A percentile compares a stretch with the other conserved stretches of the same genome.
These are phyloP conservation scores for Cryptococcus jaspeensis DNA, from an alignment of 1,284 basidiomycete genomes.

Conservation along the genomic window DNA sequence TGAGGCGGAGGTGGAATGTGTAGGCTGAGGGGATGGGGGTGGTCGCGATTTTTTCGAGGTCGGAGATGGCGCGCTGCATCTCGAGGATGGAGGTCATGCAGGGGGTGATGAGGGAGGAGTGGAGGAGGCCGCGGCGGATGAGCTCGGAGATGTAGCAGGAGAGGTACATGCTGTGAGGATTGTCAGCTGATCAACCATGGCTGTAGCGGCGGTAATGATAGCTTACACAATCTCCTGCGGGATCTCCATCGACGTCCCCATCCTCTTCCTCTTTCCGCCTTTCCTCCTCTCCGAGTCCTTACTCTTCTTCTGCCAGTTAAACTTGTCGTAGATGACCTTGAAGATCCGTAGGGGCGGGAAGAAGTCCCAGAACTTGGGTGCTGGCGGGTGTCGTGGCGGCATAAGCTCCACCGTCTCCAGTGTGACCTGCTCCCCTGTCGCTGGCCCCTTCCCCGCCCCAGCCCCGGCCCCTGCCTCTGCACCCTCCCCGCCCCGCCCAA, in stretches of 20 bases:
- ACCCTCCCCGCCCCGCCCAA: too few relatives aligned
- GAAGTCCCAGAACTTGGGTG: slow-evolving; percentile 29
- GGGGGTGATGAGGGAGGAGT: slow-evolving; percentile 19
- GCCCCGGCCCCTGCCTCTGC: too few relatives aligned
- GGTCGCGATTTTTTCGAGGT: slow-evolving; percentile 37
- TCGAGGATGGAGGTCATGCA: slow-evolving; percentile 24
- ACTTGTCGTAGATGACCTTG: slow-evolving; percentile 30
- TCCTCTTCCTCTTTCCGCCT: slow-evolving; percentile 30
- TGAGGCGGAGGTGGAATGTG: slow-evolving; percentile 33
- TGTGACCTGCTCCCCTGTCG: slow-evolving; percentile 13
- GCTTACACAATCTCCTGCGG: slow-evolving; percentile 37
- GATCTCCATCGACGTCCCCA: slow-evolving; percentile 25
- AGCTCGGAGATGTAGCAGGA: slow-evolving; percentile 26
- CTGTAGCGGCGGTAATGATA: background rate
- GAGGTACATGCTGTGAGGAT: slow-evolving; percentile 28
- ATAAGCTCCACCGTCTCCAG: slow-evolving; percentile 35
- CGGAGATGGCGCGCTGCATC: slow-evolving; percentile 31
- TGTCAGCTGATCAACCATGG: slow-evolving; percentile 2
- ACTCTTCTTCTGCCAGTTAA: slow-evolving; percentile 25
- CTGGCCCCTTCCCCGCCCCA: too few relatives aligned
- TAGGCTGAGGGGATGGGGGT: slow-evolving; percentile 38
- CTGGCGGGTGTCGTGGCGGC: slow-evolving; percentile 37
- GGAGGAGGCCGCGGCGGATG: slow-evolving; percentile 17
- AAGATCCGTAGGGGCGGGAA: slow-evolving; percentile 32
- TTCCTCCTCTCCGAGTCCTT: slow-evolving; percentile 19